Base-by-base conservation (phyloP, 768 basidiomycete species). In the Xerocomus spinulosus region DNA sequence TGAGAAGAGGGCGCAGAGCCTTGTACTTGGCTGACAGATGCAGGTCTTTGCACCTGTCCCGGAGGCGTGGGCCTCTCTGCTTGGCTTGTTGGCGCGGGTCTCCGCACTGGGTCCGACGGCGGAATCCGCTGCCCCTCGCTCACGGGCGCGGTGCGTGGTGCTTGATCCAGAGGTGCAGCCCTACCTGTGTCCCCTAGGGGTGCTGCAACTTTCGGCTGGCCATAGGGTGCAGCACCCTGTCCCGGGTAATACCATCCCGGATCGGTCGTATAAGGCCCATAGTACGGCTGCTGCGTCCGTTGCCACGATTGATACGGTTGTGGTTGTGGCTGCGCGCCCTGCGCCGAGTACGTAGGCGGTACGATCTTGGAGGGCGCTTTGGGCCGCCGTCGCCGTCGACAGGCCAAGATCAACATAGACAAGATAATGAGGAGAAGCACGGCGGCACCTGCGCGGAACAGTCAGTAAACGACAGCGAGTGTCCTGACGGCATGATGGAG, bases 231-330 rank as follows among this genome's bases (percentile, higher is more conserved):
- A 5, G 14, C 1, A 5, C 43, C 24, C 9, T 39, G 54, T 2
- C n/a, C 4, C 1, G 42, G 38, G 18, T 55, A 35, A 33, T 49
- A 30, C 56, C 56, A 51, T 21, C 51, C 35, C 9, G 21, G 28
- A 8, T 24, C 18, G n/a, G 37, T 4, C 10, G 37, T 12, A 17
- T 35, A 26, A 3, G 36, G 33, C 3, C 32, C 32, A 17, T 28
- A 48, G 2, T 52, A 28, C 1, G 39, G 53, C 15, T 30, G 42
- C 24, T 49, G 53, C 3, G 37, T 10, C 3, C 43, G 49, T 21
- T 42, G 56, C 56, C 59, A 53, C 0, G 47, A 15, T 3, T 54
- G 52, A 35, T 28, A 42, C 5, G 46, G 9, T 23, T 37, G 54
- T 3, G 46, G 9, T 23, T 37, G 54, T 3, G 38, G 50, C 3